Percentiles rank a stretch among this genome's conserved stretches.
Evolutionary conservation across 1,284 basidiomycete species (phyloP).

Genomic region (Melampsora larici-populina): DNA sequence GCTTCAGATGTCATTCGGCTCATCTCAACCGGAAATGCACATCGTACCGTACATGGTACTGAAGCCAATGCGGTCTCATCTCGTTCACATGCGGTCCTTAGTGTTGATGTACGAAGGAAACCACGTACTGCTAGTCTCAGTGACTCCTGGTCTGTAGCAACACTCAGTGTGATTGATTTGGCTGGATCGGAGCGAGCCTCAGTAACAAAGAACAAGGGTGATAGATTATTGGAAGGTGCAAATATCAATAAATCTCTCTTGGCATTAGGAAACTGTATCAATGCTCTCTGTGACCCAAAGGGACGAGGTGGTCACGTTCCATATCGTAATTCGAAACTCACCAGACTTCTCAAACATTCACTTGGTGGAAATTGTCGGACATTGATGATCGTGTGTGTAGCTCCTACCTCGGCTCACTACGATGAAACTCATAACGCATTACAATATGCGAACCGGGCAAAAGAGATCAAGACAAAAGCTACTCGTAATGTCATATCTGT

Average conservation of each 20-base stretch:
- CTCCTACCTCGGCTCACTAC: constrained; percentile 87
- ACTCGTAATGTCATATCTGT: constrained; percentile 90
- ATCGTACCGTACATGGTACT: constrained; percentile 84
- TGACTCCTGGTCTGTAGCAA: constrained; percentile 75
- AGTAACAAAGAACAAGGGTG: constrained; percentile 92
- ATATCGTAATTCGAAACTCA: constrained; percentile 94
- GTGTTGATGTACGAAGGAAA: constrained; percentile 82
- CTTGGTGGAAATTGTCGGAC: constrained; percentile 96
- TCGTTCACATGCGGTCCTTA: constrained; percentile 89
- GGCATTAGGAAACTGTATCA: constrained; percentile 92
- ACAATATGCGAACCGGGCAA: constrained; percentile 89
- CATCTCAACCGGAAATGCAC: constrained; percentile 77
- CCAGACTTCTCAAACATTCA: constrained; percentile 89
- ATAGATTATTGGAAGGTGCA: constrained; percentile 92
- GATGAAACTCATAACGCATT: constrained; percentile 97
- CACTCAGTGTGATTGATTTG: constrained; percentile 91
- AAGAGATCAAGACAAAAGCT: constrained; percentile 88
- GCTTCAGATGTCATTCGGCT: constrained; percentile 90
- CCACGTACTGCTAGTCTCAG: constrained; percentile 62
- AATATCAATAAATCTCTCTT: constrained; percentile 97
- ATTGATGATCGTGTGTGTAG: constrained; percentile 76
- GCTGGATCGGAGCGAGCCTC: constrained; percentile 92
- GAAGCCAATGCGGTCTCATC: constrained; percentile 92
- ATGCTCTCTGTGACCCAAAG: constrained; percentile 83
- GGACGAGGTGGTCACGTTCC: constrained; percentile 80